Evolutionary conservation across 192 early-diverging fungal species (phyloP).

Genomic region (Entomortierella chlamydospora): DNA sequence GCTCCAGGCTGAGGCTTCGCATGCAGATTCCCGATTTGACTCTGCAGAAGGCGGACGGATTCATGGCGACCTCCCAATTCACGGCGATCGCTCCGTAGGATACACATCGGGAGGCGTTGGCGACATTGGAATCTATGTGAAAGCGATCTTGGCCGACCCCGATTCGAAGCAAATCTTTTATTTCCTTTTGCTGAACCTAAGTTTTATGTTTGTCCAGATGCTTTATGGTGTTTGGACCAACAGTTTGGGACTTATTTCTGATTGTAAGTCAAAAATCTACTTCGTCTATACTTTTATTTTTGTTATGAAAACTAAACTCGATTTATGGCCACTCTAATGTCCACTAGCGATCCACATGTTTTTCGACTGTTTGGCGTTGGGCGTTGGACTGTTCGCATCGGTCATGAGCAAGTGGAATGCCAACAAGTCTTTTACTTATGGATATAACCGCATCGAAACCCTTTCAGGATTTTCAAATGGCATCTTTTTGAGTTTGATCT

Average conservation of each 20-base stretch:
- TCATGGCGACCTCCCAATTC: slow-evolving; percentile 50
- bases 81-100: slow-evolving; percentile 24
- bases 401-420: slow-evolving; percentile 93
- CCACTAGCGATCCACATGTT: slow-evolving; percentile 97
- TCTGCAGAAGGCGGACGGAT: slow-evolving; percentile 42
- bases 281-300: not conserved
- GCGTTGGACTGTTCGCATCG: slow-evolving; percentile 86
- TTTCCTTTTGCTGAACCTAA: slow-evolving; percentile 92
- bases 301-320: not conserved
- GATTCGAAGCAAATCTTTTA: slow-evolving; percentile 94
- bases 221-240: slow-evolving; percentile 84
- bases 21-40: slow-evolving; percentile 40
- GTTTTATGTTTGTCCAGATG: slow-evolving; percentile 93
- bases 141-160: slow-evolving; percentile 69
- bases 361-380: slow-evolving; percentile 94
- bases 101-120: slow-evolving; percentile 25
- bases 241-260: slow-evolving; percentile 91
- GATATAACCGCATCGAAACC: slow-evolving; percentile 90
- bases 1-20: slow-evolving; percentile 29
- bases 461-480: slow-evolving; percentile 95
- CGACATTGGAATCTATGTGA: slow-evolving; percentile 52
- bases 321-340: too few relatives aligned
- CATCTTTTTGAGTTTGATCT: slow-evolving; percentile 89
- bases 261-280: slow-evolving; percentile 61
- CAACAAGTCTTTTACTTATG: slow-evolving; percentile 83